Evolutionary conservation across 2,329 filamentous ascomycete genomes (phyloP), one percentile per base, ranked within the genome.

Genomic region (Pleoardoris graminearum): DNA sequence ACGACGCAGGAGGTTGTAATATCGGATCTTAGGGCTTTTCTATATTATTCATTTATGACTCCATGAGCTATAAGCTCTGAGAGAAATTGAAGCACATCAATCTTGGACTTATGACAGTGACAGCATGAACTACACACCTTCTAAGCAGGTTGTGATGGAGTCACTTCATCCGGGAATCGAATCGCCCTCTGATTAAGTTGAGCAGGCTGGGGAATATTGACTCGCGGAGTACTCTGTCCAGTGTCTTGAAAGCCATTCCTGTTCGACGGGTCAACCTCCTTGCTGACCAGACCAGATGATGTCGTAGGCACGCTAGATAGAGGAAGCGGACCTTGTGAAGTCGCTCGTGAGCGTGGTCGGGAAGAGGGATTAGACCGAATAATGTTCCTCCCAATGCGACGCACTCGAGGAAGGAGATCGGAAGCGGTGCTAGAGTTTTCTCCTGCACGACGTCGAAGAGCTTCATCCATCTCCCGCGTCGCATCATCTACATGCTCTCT

Each of bases 341-440:
- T 45, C 5, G 37, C 38, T 12, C 47, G 41, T n/a, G 47, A 47
- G 11, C 29, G 47, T n/a, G 17, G 37, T 22, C 41, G 21, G 3
- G 54, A 53, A 29, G 43, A n/a, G 5, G 41, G 30, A 21, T 58
- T 63, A 11, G 58, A 66, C 1, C 58, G 56, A n/a, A 73, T 70
- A 29, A 72, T 59, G 2, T 65, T 64, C 10, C 70, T 63, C 14
- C 72, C 72, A 43, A 75, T 74, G 17, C 67, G 65, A 32, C 66
- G 65, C 12, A 73, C 63, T 4, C 59, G 61, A 0, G 68, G 69
- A 7, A 71, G 52, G 7, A 58, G 54, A 39, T 63, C 63, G 16
- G 58, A 59, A 1, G 55, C 56, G 7, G 48, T 59, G 12, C 60
- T 61, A 3, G 62, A 60, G 14, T 25, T 25, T 35, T 56, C 58